A percentile compares a stretch with the other conserved stretches of the same genome.
phyloP scores from a whole-genome alignment of 257 asterid genomes.

The Ocimum tenuiflorum region DNA sequence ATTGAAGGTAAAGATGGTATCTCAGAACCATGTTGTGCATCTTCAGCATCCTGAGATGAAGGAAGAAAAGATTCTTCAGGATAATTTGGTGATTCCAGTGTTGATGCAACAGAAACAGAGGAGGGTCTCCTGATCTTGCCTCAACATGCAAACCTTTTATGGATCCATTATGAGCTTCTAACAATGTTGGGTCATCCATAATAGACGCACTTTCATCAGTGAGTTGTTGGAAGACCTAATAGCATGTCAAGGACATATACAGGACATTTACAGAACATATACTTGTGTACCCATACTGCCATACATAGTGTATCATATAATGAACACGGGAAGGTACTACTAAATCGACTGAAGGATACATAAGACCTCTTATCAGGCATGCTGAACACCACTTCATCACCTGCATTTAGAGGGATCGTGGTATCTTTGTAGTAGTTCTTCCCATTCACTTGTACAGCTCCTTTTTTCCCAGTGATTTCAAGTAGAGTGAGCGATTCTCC shows the following conservation, averaged over 20 bases:
- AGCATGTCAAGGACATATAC: conserved; percentile 38
- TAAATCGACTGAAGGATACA: conserved; percentile 57
- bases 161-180: conserved; percentile 69
- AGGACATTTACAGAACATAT: conserved; percentile 3
- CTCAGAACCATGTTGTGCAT: conserved; percentile 43
- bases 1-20: conserved; percentile 52
- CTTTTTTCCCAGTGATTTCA: conserved; percentile 72
- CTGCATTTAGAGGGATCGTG: conserved; percentile 57
- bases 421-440: conserved; percentile 56
- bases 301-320: conserved; percentile 11
- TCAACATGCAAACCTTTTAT: conserved; percentile 57
- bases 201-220: conserved; percentile 32
- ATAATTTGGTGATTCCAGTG: conserved; percentile 64
- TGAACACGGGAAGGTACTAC: neutral
- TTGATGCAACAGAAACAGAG: conserved; percentile 70
- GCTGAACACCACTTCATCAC: conserved; percentile 85
- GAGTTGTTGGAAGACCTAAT: conserved; percentile 69
- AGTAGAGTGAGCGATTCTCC: conserved; percentile 57
- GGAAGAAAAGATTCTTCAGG: conserved; percentile 52
- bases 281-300: neutral
- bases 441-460: conserved; percentile 79
- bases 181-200: conserved; percentile 36
- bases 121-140: conserved; percentile 66
- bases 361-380: conserved; percentile 60
- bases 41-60: conserved; percentile 47